These are phyloP conservation scores for Knoxdaviesia proteae DNA, from an alignment of 2,329 filamentous ascomycete species.

Conservation along the genomic window DNA sequence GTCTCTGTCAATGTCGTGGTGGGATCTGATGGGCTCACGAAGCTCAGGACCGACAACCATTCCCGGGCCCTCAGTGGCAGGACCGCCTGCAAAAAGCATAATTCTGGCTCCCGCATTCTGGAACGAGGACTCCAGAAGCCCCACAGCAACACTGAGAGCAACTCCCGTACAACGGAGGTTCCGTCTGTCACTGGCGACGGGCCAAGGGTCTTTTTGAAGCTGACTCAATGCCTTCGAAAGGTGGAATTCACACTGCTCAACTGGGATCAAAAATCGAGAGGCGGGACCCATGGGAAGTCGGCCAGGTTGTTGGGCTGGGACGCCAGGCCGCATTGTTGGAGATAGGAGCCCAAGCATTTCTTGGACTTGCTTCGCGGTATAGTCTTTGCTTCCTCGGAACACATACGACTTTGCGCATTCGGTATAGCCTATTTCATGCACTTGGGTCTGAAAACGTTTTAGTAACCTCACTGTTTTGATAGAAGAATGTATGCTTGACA, in stretches of 20 bases:
- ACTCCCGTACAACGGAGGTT: slow-evolving; percentile 85
- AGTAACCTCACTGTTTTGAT: slow-evolving; percentile 3
- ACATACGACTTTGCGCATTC: slow-evolving; percentile 98
- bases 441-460: slow-evolving; percentile 45
- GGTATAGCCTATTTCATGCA: slow-evolving; percentile 93
- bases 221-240: slow-evolving; percentile 91
- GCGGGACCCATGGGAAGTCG: slow-evolving; percentile 61
- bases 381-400: slow-evolving; percentile 94
- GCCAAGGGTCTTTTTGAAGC: slow-evolving; percentile 93
- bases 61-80: slow-evolving; percentile 86
- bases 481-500: background rate
- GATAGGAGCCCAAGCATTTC: slow-evolving; percentile 85
- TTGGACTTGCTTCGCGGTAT: slow-evolving; percentile 95
- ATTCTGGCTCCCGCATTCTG: slow-evolving; percentile 87
- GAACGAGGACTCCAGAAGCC: slow-evolving; percentile 82
- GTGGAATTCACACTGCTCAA: slow-evolving; percentile 92
- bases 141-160: slow-evolving; percentile 85
- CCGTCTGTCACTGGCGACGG: slow-evolving; percentile 81
- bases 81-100: slow-evolving; percentile 91
- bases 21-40: slow-evolving; percentile 87
- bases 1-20: slow-evolving; percentile 96
- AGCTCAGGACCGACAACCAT: slow-evolving; percentile 93
- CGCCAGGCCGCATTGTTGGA: slow-evolving; percentile 51
- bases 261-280: slow-evolving; percentile 76
- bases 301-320: slow-evolving; percentile 55